Evolutionary conservation across 768 basidiomycete genomes (phyloP), one percentile per base, ranked within the genome.

Genomic region (Russula olivacea): DNA sequence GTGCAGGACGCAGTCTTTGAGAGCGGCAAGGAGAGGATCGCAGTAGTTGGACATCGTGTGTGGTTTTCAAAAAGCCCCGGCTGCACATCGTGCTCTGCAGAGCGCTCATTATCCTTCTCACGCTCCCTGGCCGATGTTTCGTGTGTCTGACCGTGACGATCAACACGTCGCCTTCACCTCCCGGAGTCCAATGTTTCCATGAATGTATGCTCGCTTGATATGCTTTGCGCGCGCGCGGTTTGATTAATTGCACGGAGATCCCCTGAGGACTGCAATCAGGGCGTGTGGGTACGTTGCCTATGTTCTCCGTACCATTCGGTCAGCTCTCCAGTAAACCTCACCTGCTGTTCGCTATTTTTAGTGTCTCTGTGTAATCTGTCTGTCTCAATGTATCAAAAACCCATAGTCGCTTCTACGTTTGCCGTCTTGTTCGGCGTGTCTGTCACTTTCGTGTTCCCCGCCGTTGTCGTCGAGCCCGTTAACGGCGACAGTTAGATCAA

Each of bases 1-100:
- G 69, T 81, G 83, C 70, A 94, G 79, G 5, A 96, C 74, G 69
- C 93, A 96, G 63, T 88, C 83, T 69, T 91, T 93, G 71, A 96
- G 81, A 40, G 91, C 89, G 32, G 76, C 79, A 53, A 93, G 77
- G 62, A 96, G 78, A 55, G 83, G 83, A 68, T 89, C 82, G 73
- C 93, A 95, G 51, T 88, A 88, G 48, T 87, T 87, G 53, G 89
- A 84, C 91, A 93, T 91, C 72, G 48, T 21, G 40, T 38, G 30
- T 5, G 11, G 19, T 40, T 50, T 47, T n/a, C 8, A 1, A 11
- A 36, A 36, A 10, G 25, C 17, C 10, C 25, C 15, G 10, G 21
- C 51, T 11, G 14, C 47, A 45, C 19, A 14, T 38, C n/a, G n/a
- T n/a, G n/a, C 11, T 3, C 14, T 15, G 38, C 38, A 38, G 38